A percentile compares a stretch with the other conserved stretches of the same genome.
phyloP scores from a whole-genome alignment of 2,329 filamentous ascomycete genomes.

The Fusarium virguliforme region DNA sequence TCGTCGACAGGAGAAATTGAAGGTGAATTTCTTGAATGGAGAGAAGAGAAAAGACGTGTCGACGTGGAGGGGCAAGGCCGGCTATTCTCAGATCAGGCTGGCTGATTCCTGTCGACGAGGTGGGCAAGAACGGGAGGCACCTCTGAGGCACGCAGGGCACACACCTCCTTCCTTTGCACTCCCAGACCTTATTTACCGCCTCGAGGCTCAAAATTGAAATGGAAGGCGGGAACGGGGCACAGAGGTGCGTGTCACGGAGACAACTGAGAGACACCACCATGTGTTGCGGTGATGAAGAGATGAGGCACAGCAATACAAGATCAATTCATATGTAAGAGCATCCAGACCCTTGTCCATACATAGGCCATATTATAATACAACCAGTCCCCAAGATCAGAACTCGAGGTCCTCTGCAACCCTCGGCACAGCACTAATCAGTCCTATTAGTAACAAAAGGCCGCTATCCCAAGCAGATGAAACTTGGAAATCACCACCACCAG shows the following conservation, averaged over 20 bases:
- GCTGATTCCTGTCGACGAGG: background rate
- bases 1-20: background rate
- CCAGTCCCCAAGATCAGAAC: background rate
- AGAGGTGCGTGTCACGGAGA: constrained; percentile 24
- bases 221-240: constrained; percentile 2
- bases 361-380: background rate
- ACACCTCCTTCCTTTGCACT: constrained; percentile 8
- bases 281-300: constrained; percentile 8
- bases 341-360: constrained; percentile 1
- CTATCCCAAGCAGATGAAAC: constrained; percentile 15
- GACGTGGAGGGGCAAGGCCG: constrained; percentile 13
- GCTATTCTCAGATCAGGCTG: constrained; percentile 14
- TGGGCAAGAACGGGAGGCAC: constrained; percentile 12
- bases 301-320: constrained; percentile 32
- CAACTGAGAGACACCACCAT: constrained; percentile 20
- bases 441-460: constrained; percentile 8
- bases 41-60: background rate
- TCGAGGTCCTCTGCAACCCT: constrained; percentile 1
- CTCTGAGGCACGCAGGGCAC: constrained; percentile 1
- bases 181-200: constrained; percentile 9
- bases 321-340: background rate
- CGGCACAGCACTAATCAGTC: constrained; percentile 2
- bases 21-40: constrained; percentile 3
- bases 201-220: constrained; percentile 12
- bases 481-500: constrained; percentile 1